Base-by-base conservation (phyloP, 1,284 basidiomycete species). In the Pseudozyma sp. region DNA sequence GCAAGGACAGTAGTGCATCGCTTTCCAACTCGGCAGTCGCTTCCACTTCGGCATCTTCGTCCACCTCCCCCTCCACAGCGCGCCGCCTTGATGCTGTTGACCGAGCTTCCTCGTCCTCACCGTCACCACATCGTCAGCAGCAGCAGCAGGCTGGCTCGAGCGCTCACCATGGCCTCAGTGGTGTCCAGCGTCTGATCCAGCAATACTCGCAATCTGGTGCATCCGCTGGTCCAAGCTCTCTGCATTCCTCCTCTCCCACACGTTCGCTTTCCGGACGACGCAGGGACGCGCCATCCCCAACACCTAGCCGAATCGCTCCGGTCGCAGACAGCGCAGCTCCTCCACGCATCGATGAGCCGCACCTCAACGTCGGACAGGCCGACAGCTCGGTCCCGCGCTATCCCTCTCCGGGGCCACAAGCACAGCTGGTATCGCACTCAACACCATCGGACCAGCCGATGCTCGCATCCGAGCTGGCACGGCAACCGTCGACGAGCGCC, bases 151-250 rank as follows among this genome's bases (percentile, higher is more conserved):
- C 54, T 10, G 45, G 10, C 5, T 6, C 53, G 11, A 52, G 42
- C 34, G 17, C 34, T 1, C 16, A 24, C 29, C 5, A 48, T 7
- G 48, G 39, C n/a, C 54, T 66, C 48, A 57, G 64, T 17, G 68
- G 68, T 19, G 68, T 71, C 7, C 68, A 71, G 53, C 58, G 68
- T 24, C 50, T 73, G 24, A 73, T 73, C 13, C 65, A 68, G 47
- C 70, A 73, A 47, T 73, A 73, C 43, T 64, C 68, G 35, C 57
- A 61, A 29, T 51, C 62, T 34, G 42, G 50, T 17, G 17, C 50
- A 7, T 37, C 57, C 24, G 48, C 11, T n/a, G 39, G 61, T 14
- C 19, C 56, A 5, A 2, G 56, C 8, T 58, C 67, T 1, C 44
- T 14, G 35, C 43, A 60, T 10, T 50, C 53, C 40, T 35, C 45